These are phyloP conservation scores for Plasmodium billcollinsi DNA, from an alignment of 169 alveolate species.

Conservation along the genomic window DNA sequence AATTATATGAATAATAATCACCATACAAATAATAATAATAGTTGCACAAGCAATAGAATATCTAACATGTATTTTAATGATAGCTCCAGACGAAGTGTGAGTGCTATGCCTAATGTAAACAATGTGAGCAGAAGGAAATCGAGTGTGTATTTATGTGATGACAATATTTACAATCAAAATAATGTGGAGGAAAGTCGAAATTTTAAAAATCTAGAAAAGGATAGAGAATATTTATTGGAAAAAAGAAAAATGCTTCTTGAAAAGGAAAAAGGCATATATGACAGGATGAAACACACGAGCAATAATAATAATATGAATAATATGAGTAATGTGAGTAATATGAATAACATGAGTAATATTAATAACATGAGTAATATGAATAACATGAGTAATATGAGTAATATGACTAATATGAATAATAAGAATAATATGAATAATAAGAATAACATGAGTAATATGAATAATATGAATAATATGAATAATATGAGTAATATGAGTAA, in stretches of 20 bases:
- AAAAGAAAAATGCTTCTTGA: constrained; percentile 51
- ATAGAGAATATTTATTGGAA: constrained; percentile 60
- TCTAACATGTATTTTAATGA: constrained; percentile 68
- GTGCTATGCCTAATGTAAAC: constrained; percentile 69
- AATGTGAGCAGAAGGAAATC: constrained; percentile 16
- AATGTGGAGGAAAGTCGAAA: constrained; percentile 8
- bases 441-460: too few species aligned
- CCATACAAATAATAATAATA: neutral
- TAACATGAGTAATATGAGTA: neutral
- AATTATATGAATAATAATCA: too few species aligned
- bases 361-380: too few species aligned
- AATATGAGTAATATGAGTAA: too few species aligned
- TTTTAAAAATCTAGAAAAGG: constrained; percentile 67
- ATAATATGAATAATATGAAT: too few species aligned
- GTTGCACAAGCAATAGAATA: constrained; percentile 64
- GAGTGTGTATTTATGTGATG: constrained; percentile 15
- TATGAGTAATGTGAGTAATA: too few species aligned
- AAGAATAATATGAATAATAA: too few species aligned
- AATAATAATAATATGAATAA: constrained; percentile 22
- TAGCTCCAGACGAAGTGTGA: constrained; percentile 68
- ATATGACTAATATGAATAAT: neutral
- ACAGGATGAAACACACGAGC: constrained; percentile 17
- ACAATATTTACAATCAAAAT: constrained; percentile 9
- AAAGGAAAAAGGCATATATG: constrained; percentile 65
- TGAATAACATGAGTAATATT: constrained; percentile 43